Percentiles rank a stretch among this genome's conserved stretches.
phyloP scores from a whole-genome alignment of 2,329 filamentous ascomycete species.

The Dothideomycetes sp. region DNA sequence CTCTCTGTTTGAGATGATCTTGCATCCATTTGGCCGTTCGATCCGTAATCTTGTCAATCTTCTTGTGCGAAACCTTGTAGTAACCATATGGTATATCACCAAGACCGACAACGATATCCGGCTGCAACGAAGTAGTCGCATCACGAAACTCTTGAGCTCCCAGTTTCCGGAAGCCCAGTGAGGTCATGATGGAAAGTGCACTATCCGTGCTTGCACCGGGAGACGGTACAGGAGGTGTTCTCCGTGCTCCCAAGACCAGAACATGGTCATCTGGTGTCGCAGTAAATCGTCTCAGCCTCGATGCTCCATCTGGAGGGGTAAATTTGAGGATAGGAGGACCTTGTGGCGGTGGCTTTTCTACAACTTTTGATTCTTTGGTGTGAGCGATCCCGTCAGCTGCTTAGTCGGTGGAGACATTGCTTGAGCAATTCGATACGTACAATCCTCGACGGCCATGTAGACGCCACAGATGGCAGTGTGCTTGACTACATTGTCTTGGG shows the following conservation, averaged over 20 bases:
- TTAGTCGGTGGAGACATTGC: slow-evolving; percentile 5
- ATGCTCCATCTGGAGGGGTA: slow-evolving; percentile 34
- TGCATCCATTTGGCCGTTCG: slow-evolving; percentile 75
- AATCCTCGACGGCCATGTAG: slow-evolving; percentile 85
- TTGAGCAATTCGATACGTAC: slow-evolving; percentile 46
- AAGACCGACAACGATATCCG: slow-evolving; percentile 72
- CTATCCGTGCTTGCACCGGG: slow-evolving; percentile 47
- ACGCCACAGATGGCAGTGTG: slow-evolving; percentile 58
- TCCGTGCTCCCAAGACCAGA: slow-evolving; percentile 66
- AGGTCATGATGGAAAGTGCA: slow-evolving; percentile 70
- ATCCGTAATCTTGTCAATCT: slow-evolving; percentile 74
- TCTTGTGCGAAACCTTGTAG: slow-evolving; percentile 44
- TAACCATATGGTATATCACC: slow-evolving; percentile 61
- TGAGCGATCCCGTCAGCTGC: slow-evolving; percentile 32
- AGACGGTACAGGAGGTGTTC: slow-evolving; percentile 64
- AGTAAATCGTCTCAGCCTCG: slow-evolving; percentile 67
- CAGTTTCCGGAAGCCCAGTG: slow-evolving; percentile 71
- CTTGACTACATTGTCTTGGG: slow-evolving; percentile 68
- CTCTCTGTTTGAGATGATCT: slow-evolving; percentile 45
- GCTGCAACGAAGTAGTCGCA: slow-evolving; percentile 55
- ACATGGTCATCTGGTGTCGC: slow-evolving; percentile 56
- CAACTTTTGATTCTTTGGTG: slow-evolving; percentile 42
- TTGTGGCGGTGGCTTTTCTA: slow-evolving; percentile 47
- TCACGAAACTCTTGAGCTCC: slow-evolving; percentile 59
- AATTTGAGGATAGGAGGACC: slow-evolving; percentile 46